Percentiles rank a stretch among this genome's conserved stretches.
Evolutionary conservation across 108 stramenopile species (phyloP).

Genomic region (Cyclostephanos invisitatus): DNA sequence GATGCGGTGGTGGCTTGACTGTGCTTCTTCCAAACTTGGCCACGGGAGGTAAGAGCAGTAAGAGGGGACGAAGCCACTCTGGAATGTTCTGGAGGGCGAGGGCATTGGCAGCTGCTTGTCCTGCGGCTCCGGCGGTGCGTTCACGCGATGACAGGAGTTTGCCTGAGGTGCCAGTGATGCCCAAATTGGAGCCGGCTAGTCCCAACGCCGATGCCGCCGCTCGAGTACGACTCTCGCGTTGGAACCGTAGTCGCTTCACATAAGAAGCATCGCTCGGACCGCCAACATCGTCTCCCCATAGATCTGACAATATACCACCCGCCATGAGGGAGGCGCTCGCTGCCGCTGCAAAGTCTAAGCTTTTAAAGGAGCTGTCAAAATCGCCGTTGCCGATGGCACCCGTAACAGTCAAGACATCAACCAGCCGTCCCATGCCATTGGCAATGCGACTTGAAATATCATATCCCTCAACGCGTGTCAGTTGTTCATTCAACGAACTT

Average conservation of each 20-base stretch:
- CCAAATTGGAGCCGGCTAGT: slow-evolving; percentile 27
- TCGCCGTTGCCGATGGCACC: slow-evolving; percentile 76
- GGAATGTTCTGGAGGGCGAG: slow-evolving; percentile 72
- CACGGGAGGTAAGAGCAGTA: slow-evolving; percentile 67
- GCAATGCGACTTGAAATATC: slow-evolving; percentile 77
- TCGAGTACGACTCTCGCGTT: slow-evolving; percentile 44
- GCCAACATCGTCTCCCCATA: slow-evolving; percentile 63
- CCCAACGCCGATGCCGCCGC: slow-evolving; percentile 33
- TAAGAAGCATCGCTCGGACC: slow-evolving; percentile 80
- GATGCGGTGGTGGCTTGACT: slow-evolving; percentile 79
- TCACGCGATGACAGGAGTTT: slow-evolving; percentile 69
- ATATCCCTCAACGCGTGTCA: slow-evolving; percentile 80
- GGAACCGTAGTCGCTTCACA: slow-evolving; percentile 65
- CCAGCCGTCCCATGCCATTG: slow-evolving; percentile 74
- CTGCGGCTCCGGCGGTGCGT: slow-evolving; percentile 44
- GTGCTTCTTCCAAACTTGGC: slow-evolving; percentile 66
- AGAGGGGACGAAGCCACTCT: slow-evolving; percentile 79
- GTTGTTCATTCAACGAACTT: slow-evolving; percentile 71
- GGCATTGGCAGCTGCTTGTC: slow-evolving; percentile 55
- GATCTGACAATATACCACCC: slow-evolving; percentile 35
- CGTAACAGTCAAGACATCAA: slow-evolving; percentile 74
- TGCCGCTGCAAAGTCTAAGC: slow-evolving; percentile 45
- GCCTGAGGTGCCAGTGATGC: slow-evolving; percentile 46
- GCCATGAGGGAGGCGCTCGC: slow-evolving; percentile 38
- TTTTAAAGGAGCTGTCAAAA: slow-evolving; percentile 26